These are phyloP conservation scores for Colletotrichum endophyticum DNA, from an alignment of 2,329 filamentous ascomycete species.

Conservation along the genomic window DNA sequence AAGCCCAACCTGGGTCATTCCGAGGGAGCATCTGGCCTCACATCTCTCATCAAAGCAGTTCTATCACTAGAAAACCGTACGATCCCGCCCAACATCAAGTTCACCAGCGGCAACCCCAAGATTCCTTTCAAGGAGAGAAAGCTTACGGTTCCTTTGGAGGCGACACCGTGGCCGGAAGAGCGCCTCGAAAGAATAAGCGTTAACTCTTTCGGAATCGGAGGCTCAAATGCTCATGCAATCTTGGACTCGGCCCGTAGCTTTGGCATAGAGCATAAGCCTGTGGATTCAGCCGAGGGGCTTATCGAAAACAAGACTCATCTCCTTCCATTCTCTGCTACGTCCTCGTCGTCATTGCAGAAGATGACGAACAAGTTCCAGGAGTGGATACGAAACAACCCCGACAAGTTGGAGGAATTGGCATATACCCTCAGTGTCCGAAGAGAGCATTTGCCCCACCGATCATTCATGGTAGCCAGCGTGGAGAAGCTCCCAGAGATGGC, in stretches of 20 bases:
- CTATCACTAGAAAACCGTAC: constrained; percentile 40
- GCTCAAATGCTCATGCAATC: constrained; percentile 35
- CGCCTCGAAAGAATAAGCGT: constrained; percentile 37
- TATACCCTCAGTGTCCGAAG: constrained; percentile 34
- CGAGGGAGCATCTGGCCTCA: constrained; percentile 47
- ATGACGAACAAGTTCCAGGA: constrained; percentile 10
- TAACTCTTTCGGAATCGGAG: constrained; percentile 38
- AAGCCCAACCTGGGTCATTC: constrained; percentile 45
- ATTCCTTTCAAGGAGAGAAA: neutral
- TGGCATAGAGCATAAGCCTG: neutral
- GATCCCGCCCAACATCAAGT: constrained; percentile 44
- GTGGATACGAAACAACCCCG: constrained; percentile 19
- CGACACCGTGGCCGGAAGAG: constrained; percentile 22
- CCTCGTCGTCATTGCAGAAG: neutral
- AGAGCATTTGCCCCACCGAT: constrained; percentile 28
- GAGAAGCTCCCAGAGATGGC: constrained; percentile 9
- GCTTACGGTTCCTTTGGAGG: constrained; percentile 32
- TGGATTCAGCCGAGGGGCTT: neutral
- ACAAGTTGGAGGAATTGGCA: constrained; percentile 24
- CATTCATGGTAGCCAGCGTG: neutral
- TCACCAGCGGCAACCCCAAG: constrained; percentile 30
- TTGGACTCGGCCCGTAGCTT: neutral
- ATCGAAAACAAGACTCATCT: no score
- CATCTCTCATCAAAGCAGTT: constrained; percentile 46
- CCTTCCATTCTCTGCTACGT: neutral